Conservation (phyloP, 805 yeast species). For the Cyberlindnera xishuangbannaensis region DNA sequence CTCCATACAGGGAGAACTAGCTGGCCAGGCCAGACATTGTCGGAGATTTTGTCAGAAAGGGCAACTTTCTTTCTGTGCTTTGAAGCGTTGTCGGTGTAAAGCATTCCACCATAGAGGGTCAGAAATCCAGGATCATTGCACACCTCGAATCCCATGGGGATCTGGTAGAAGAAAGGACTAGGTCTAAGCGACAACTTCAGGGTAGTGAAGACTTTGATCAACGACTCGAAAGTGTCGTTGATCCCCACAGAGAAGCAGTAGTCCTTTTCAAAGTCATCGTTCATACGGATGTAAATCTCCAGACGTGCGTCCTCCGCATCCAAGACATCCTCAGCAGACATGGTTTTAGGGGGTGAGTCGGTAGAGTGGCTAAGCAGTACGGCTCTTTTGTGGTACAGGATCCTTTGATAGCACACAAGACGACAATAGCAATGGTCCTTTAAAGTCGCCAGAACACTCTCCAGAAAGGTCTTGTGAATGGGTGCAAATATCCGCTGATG, state of each 20-base stretch:
- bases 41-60: conserved; percentile 47
- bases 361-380: too few species aligned
- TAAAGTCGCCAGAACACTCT: too few species aligned
- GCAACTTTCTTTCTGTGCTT: conserved; percentile 39
- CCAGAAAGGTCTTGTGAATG: too few species aligned
- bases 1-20: conserved; percentile 73
- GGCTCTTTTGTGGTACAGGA: too few species aligned
- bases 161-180: conserved; percentile 57
- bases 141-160: conserved; percentile 60
- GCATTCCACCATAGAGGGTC: conserved; percentile 75
- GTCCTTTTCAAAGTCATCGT: conserved; percentile 80
- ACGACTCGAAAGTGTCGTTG: conserved; percentile 51
- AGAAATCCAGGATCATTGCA: conserved; percentile 71
- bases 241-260: conserved; percentile 76
- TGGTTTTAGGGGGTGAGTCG: too few species aligned
- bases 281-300: conserved; percentile 59
- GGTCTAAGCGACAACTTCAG: conserved; percentile 80
- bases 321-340: conserved; percentile 13
- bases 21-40: conserved; percentile 85
- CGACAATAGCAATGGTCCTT: too few species aligned
- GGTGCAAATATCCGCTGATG: too few species aligned
- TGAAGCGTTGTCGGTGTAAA: conserved; percentile 59
- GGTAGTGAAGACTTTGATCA: conserved; percentile 54
- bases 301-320: conserved; percentile 23
- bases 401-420: too few species aligned